phyloP scores from a whole-genome alignment of 2,329 filamentous ascomycete genomes.

The Chaetomiaceae sp. region DNA sequence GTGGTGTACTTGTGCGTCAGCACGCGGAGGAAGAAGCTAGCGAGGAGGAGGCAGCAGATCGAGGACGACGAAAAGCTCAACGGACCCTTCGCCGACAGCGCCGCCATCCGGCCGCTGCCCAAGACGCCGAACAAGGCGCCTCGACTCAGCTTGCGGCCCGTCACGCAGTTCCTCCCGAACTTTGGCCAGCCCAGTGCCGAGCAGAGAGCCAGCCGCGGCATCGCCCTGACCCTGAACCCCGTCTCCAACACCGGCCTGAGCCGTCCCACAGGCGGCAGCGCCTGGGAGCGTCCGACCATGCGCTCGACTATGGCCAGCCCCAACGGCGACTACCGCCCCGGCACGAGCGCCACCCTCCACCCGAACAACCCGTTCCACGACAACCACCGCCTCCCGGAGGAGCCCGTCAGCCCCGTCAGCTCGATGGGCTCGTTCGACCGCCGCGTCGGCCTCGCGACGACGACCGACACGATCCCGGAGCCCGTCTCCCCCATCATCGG shows the following conservation, averaged over 20 bases:
- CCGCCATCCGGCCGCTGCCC: conserved; percentile 30
- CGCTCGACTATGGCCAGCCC: conserved; percentile 28
- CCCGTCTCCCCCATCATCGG: conserved; percentile 25
- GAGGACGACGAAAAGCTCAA: conserved; percentile 62
- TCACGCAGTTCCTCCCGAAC: conserved; percentile 76
- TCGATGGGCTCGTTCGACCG: conserved; percentile 28
- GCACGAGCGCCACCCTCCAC: conserved; percentile 43
- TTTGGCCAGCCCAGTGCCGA: conserved; percentile 46
- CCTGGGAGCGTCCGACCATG: conserved; percentile 45
- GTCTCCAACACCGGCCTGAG: conserved; percentile 23
- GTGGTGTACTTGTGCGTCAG: conserved; percentile 68
- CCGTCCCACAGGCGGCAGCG: conserved; percentile 32
- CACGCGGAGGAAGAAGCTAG: conserved; percentile 62
- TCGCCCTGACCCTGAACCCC: conserved; percentile 35
- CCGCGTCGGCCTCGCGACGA: conserved; percentile 37
- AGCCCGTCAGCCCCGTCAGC: conserved; percentile 33
- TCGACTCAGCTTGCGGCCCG: conserved; percentile 77
- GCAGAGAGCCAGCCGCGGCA: conserved; percentile 46
- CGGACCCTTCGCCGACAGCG: conserved; percentile 35
- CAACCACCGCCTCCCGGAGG: conserved; percentile 44
- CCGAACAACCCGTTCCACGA: conserved; percentile 68
- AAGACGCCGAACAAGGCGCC: conserved; percentile 56
- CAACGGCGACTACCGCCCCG: conserved; percentile 37
- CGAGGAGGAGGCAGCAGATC: conserved; percentile 42
- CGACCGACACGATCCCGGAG: conserved; percentile 28